Conservation (phyloP, 1,139 yeast genomes). For the Nakaseomyces sp. region DNA sequence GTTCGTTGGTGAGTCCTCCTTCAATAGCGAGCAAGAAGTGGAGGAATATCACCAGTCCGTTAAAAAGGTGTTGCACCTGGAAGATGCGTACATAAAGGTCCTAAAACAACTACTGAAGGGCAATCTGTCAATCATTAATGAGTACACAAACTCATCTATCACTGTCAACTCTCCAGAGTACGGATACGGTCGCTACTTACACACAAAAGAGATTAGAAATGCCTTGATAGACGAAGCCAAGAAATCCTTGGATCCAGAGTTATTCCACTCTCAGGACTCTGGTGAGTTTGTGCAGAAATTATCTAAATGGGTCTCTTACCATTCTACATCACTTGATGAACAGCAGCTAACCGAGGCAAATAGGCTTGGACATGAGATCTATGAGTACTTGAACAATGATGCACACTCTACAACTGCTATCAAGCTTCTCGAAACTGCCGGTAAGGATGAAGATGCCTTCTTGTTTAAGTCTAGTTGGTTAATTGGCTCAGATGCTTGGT, state of each 20-base stretch:
- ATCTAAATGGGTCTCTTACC: constrained; percentile 58
- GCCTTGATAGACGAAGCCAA: constrained; percentile 44
- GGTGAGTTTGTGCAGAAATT: constrained; percentile 47
- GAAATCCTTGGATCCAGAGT: constrained; percentile 38
- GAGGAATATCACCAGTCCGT: constrained; percentile 21
- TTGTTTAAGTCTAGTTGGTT: constrained; percentile 64
- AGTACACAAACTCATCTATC: constrained; percentile 38
- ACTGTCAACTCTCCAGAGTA: constrained; percentile 54
- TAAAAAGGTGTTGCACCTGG: constrained; percentile 44
- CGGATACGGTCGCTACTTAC: constrained; percentile 74
- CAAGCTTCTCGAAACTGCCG: constrained; percentile 35
- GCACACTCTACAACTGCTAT: constrained; percentile 34
- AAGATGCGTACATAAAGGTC: constrained; percentile 71
- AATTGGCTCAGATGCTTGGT: constrained; percentile 92
- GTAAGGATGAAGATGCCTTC: constrained; percentile 40
- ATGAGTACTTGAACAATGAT: constrained; percentile 33
- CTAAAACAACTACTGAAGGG: constrained; percentile 56
- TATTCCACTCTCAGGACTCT: constrained; percentile 40
- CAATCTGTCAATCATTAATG: constrained; percentile 53
- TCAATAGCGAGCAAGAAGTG: constrained; percentile 10
- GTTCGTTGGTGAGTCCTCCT: constrained; percentile 43
- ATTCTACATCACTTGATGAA: constrained; percentile 29
- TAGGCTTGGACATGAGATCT: constrained; percentile 31
- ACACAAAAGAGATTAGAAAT: constrained; percentile 44
- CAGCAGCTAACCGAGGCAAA: constrained; percentile 30